Percentiles rank a stretch among this genome's conserved stretches.
Conservation (phyloP, 2,329 filamentous ascomycete genomes). For the Incumbomyces lentus region DNA sequence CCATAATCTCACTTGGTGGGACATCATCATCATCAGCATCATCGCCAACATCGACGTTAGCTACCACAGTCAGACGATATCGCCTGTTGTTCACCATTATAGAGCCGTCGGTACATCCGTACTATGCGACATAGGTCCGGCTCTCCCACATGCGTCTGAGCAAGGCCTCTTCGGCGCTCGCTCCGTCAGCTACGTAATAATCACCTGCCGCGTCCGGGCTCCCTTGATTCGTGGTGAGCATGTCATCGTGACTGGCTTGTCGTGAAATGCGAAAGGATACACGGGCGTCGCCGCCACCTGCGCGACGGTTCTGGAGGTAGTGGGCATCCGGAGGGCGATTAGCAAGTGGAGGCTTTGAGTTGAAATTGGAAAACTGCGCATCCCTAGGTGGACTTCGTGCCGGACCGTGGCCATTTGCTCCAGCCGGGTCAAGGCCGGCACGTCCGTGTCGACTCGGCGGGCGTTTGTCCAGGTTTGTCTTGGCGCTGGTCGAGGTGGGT, state of each 20-base stretch:
- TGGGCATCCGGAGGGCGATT: neutral
- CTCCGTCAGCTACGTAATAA: constrained; percentile 15
- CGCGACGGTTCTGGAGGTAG: neutral
- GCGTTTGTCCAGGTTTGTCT: constrained; percentile 10
- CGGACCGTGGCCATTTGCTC: constrained; percentile 11
- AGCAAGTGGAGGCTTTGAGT: neutral
- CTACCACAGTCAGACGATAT: too few relatives aligned
- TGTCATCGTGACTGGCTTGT: constrained; percentile 21
- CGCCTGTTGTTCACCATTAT: too few relatives aligned
- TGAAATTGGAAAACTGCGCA: constrained; percentile 5
- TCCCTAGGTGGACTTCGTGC: constrained; percentile 8
- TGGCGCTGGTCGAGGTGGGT: constrained; percentile 1
- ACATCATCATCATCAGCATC: too few relatives aligned
- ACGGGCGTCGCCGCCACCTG: neutral
- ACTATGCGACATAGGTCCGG: constrained; percentile 2
- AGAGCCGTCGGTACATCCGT: neutral
- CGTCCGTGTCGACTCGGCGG: constrained; percentile 17
- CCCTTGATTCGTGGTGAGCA: constrained; percentile 18
- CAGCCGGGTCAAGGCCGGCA: neutral
- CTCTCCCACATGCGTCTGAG: constrained; percentile 19
- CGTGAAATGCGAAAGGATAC: constrained; percentile 19
- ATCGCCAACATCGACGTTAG: too few relatives aligned
- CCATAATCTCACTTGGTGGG: too few relatives aligned
- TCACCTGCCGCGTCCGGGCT: constrained; percentile 15
- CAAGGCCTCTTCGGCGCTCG: constrained; percentile 17